Percentiles rank a stretch among this genome's conserved stretches.
phyloP scores from a whole-genome alignment of 768 basidiomycete species.

The Jaapia argillacea region DNA sequence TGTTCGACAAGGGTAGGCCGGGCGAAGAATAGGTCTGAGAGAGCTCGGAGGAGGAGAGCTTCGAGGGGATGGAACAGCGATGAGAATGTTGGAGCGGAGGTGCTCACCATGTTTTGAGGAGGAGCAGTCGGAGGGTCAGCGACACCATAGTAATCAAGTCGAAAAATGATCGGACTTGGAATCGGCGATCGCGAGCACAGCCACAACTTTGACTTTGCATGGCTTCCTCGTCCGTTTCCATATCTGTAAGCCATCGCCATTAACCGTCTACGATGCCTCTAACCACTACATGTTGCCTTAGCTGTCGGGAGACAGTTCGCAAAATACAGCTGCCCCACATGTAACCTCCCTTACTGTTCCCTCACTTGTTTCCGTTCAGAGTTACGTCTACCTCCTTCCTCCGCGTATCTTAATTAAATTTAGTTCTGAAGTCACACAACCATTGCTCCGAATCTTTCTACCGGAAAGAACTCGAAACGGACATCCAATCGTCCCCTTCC shows the following conservation, averaged over 20 bases:
- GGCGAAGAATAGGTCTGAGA: slow-evolving; percentile 88
- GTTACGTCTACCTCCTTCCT: slow-evolving; percentile 26
- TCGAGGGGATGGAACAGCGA: slow-evolving; percentile 75
- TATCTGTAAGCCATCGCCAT: slow-evolving; percentile 1
- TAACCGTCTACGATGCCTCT: background rate
- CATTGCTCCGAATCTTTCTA: slow-evolving; percentile 81
- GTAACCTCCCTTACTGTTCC: slow-evolving; percentile 77
- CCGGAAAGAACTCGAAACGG: slow-evolving; percentile 57
- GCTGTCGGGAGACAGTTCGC: slow-evolving; percentile 69
- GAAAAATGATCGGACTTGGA: background rate
- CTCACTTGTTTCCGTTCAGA: slow-evolving; percentile 68
- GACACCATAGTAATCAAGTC: background rate
- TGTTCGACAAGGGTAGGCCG: slow-evolving; percentile 87
- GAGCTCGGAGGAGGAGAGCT: slow-evolving; percentile 73
- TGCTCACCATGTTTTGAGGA: background rate
- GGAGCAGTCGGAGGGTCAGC: background rate
- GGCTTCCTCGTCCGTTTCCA: background rate
- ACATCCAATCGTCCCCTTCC: slow-evolving; percentile 46
- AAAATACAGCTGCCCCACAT: slow-evolving; percentile 74
- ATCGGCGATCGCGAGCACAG: background rate
- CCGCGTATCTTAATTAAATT: background rate
- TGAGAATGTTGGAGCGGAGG: background rate
- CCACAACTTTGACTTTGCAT: background rate
- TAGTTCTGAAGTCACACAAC: slow-evolving; percentile 43
- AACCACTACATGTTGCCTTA: slow-evolving; percentile 18